Conservation (phyloP, 2,329 filamentous ascomycete species). For the Fusarium stilboides region DNA sequence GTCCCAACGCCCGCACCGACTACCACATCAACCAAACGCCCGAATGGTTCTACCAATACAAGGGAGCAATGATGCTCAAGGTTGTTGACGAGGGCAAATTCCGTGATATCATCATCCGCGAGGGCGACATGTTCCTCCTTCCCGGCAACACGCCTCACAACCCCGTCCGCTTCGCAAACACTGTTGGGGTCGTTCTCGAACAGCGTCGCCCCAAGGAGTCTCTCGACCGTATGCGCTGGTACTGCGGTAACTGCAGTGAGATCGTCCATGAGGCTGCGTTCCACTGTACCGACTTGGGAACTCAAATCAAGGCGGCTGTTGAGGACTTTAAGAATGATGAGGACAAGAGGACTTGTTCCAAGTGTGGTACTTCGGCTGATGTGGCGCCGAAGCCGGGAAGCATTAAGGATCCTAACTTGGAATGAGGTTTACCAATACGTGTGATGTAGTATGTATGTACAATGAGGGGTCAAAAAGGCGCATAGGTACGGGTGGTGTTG, state of each 20-base stretch:
- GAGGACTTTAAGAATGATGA: conserved; percentile 80
- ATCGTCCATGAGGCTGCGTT: conserved; percentile 90
- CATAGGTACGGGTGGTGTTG: conserved; percentile 4
- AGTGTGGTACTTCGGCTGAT: conserved; percentile 83
- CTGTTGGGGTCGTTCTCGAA: conserved; percentile 94
- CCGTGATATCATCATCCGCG: conserved; percentile 88
- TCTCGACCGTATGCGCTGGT: conserved; percentile 90
- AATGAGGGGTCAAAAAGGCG: conserved; percentile 7
- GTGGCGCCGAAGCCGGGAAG: conserved; percentile 74
- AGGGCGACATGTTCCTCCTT: conserved; percentile 94
- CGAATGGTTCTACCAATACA: conserved; percentile 98
- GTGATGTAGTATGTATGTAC: background rate
- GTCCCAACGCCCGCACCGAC: conserved; percentile 95
- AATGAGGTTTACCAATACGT: conserved; percentile 17
- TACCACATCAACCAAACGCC: conserved; percentile 98
- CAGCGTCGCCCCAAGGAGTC: conserved; percentile 80
- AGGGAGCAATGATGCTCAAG: conserved; percentile 93
- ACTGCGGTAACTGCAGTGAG: conserved; percentile 79
- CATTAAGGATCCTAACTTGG: conserved; percentile 72
- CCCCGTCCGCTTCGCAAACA: conserved; percentile 92
- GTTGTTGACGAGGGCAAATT: conserved; percentile 83
- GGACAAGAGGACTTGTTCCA: conserved; percentile 79
- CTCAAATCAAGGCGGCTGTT: conserved; percentile 94
- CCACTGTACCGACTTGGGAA: conserved; percentile 90
- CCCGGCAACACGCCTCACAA: conserved; percentile 97